phyloP scores from a whole-genome alignment of 2,329 filamentous ascomycete genomes.

The Xylariaceae sp. region DNA sequence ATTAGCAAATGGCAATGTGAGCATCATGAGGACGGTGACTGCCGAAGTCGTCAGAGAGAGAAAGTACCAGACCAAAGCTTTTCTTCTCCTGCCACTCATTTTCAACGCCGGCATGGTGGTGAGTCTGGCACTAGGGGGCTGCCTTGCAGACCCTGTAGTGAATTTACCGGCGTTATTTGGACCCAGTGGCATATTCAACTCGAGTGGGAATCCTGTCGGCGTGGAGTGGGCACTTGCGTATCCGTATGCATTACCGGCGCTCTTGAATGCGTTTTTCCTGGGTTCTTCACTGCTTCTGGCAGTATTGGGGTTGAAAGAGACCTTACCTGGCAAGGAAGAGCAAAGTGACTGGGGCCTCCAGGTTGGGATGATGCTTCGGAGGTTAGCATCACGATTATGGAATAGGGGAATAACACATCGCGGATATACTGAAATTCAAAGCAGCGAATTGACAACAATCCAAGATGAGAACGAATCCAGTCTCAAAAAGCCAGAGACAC shows the following conservation, averaged over 20 bases:
- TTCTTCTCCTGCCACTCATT: constrained; percentile 52
- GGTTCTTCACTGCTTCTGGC: constrained; percentile 31
- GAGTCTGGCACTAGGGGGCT: constrained; percentile 40
- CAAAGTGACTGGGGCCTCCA: constrained; percentile 22
- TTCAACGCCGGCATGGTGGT: constrained; percentile 51
- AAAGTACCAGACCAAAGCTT: constrained; percentile 48
- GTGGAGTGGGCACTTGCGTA: constrained; percentile 38
- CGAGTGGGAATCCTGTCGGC: constrained; percentile 27
- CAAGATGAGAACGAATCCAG: constrained; percentile 13
- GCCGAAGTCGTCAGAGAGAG: constrained; percentile 67
- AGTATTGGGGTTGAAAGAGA: constrained; percentile 34
- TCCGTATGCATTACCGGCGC: constrained; percentile 41
- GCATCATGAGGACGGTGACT: constrained; percentile 70
- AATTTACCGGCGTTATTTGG: constrained; percentile 38
- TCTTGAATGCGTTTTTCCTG: constrained; percentile 37
- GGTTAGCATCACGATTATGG: constrained; percentile 2
- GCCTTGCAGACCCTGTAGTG: constrained; percentile 40
- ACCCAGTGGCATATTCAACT: constrained; percentile 34
- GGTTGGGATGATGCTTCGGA: constrained; percentile 14
- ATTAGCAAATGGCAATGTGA: constrained; percentile 65
- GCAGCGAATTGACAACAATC: constrained; percentile 17
- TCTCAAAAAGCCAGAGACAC: constrained; percentile 17
- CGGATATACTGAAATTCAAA: constrained; percentile 8
- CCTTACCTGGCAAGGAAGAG: constrained; percentile 33
- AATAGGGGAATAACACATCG: background rate